Conservation (phyloP, 805 yeast genomes). For the Candida xyloterini region DNA sequence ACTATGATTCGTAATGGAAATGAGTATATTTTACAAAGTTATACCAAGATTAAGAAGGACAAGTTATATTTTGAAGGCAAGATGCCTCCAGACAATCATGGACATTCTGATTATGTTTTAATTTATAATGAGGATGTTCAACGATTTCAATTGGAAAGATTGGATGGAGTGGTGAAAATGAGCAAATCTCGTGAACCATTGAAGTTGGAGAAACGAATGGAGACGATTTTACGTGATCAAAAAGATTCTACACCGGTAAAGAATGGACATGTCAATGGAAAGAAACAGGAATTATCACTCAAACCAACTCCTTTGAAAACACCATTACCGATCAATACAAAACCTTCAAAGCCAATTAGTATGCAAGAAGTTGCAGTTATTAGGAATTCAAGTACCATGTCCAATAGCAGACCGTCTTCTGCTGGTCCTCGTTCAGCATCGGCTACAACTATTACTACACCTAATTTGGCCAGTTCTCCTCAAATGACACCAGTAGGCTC, state of each 20-base stretch:
- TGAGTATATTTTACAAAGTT: constrained; percentile 23
- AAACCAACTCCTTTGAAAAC: not conserved
- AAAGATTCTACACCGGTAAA: not conserved
- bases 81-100: constrained; percentile 11
- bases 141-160: constrained; percentile 27
- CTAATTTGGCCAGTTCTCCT: constrained; percentile 2
- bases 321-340: constrained; percentile 1
- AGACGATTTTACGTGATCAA: not conserved
- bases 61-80: constrained; percentile 33
- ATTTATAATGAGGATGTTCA: constrained; percentile 27
- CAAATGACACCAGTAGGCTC: constrained; percentile 5
- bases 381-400: not conserved
- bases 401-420: not conserved
- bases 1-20: constrained; percentile 22
- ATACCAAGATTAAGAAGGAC: constrained; percentile 9
- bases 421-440: not conserved
- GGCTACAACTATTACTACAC: constrained; percentile 3
- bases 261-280: not conserved
- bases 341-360: constrained; percentile 14
- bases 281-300: constrained; percentile 13
- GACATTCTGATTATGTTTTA: constrained; percentile 26
- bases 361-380: constrained; percentile 20
- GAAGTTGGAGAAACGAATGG: constrained; percentile 16
- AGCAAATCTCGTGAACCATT: constrained; percentile 32
- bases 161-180: constrained; percentile 29